Conservation (phyloP, 345 rosid species). For the Rubroshorea leprosula region DNA sequence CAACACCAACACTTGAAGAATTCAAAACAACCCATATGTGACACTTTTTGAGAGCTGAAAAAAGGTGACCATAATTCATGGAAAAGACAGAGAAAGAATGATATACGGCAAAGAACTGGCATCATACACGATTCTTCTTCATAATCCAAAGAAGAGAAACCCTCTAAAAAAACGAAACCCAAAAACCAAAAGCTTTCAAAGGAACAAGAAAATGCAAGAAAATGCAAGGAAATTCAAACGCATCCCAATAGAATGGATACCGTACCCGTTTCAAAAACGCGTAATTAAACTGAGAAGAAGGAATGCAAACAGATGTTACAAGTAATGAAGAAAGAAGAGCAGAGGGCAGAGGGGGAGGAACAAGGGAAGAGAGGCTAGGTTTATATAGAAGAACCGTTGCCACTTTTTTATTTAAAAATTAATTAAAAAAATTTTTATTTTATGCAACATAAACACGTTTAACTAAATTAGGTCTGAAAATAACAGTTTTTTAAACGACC, state of each 20-base stretch:
- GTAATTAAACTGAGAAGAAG: conserved; percentile 3
- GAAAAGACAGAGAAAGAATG: too few relatives aligned
- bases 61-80: conserved; percentile 2
- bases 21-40: background rate
- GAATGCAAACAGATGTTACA: background rate
- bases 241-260: background rate
- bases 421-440: background rate
- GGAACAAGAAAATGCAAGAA: background rate
- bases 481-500: conserved; percentile 5
- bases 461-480: conserved; percentile 6
- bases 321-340: background rate
- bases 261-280: conserved; percentile 25
- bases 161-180: too few relatives aligned
- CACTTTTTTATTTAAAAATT: background rate
- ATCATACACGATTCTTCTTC: too few relatives aligned
- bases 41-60: conserved; percentile 1
- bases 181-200: background rate
- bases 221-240: conserved; percentile 8
- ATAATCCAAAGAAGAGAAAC: too few relatives aligned
- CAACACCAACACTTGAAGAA: background rate
- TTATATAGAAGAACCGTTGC: conserved; percentile 30
- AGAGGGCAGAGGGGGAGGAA: conserved; percentile 27
- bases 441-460: conserved; percentile 8
- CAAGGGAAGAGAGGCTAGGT: conserved; percentile 13
- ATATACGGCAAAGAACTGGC: too few relatives aligned